Evolutionary conservation across 371 early-diverging fungal species (phyloP).

Genomic region (Apophysomyces variabilis): DNA sequence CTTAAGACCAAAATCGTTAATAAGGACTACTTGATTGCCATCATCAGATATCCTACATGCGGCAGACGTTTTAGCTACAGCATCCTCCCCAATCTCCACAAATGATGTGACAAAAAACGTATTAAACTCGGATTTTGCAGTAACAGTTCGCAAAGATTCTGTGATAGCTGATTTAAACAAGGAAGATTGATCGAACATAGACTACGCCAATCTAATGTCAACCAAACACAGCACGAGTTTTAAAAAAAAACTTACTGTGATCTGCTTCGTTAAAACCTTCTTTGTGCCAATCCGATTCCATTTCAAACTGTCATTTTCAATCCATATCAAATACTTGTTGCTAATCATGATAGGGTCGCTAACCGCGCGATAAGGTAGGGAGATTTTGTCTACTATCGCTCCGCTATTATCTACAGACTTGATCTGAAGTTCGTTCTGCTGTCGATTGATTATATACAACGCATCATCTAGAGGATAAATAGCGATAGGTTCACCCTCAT

Average conservation of each 20-base stretch:
- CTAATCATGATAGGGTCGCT: conserved; percentile 23
- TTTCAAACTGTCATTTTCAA: conserved; percentile 35
- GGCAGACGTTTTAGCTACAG: conserved; percentile 20
- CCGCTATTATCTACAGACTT: neutral
- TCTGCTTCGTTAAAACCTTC: conserved; percentile 23
- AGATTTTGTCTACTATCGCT: neutral
- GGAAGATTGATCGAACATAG: conserved; percentile 14
- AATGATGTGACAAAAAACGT: conserved; percentile 10
- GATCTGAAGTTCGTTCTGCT: conserved; percentile 1
- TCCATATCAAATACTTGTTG: conserved; percentile 42
- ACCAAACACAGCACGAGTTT: neutral
- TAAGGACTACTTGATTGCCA: conserved; percentile 15
- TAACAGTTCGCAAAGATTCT: conserved; percentile 11
- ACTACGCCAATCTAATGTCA: conserved; percentile 10
- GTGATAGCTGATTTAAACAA: conserved; percentile 16
- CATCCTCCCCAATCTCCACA: conserved; percentile 14
- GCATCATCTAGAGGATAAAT: neutral
- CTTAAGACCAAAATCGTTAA: conserved; percentile 31
- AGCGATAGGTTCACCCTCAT: conserved; percentile 1
- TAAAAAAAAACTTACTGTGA: conserved; percentile 23
- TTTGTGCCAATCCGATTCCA: conserved; percentile 38
- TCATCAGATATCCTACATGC: conserved; percentile 22
- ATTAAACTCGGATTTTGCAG: neutral
- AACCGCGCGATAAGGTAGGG: conserved; percentile 16
- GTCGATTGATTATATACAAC: conserved; percentile 7